These are phyloP conservation scores for Paratrypanosoma confusum DNA, from an alignment of 208 protist species.

Conservation along the genomic window DNA sequence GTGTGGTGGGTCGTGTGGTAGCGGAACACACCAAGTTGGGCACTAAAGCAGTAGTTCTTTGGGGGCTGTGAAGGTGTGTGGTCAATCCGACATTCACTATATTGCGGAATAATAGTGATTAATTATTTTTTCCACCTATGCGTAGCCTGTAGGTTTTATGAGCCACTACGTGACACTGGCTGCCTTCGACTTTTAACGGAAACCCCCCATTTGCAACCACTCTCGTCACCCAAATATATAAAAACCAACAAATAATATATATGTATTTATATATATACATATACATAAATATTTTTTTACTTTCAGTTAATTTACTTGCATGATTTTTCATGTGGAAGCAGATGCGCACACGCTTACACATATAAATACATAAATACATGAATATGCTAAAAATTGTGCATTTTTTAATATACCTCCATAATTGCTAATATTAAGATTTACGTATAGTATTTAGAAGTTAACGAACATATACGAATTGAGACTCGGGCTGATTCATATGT, in stretches of 20 bases:
- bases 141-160: constrained; percentile 1
- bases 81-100: background rate
- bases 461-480: background rate
- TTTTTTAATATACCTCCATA: background rate
- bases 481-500: too few species aligned
- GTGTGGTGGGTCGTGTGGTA: constrained; percentile 79
- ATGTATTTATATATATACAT: background rate
- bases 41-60: constrained; percentile 4
- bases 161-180: constrained; percentile 1
- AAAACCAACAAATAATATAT: background rate
- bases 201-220: background rate
- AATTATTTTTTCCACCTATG: constrained; percentile 8
- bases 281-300: constrained; percentile 1
- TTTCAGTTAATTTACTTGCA: too few species aligned
- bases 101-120: too few species aligned
- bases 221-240: background rate
- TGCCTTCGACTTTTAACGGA: constrained; percentile 6
- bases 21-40: background rate
- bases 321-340: too few species aligned
- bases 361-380: background rate
- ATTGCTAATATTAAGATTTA: background rate
- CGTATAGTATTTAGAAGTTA: background rate
- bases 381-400: background rate
- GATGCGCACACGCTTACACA: background rate
- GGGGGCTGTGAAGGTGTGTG: background rate